A percentile compares a stretch with the other conserved stretches of the same genome.
phyloP scores from a whole-genome alignment of 352 stramenopile genomes.

The Aphanomyces euteiches region DNA sequence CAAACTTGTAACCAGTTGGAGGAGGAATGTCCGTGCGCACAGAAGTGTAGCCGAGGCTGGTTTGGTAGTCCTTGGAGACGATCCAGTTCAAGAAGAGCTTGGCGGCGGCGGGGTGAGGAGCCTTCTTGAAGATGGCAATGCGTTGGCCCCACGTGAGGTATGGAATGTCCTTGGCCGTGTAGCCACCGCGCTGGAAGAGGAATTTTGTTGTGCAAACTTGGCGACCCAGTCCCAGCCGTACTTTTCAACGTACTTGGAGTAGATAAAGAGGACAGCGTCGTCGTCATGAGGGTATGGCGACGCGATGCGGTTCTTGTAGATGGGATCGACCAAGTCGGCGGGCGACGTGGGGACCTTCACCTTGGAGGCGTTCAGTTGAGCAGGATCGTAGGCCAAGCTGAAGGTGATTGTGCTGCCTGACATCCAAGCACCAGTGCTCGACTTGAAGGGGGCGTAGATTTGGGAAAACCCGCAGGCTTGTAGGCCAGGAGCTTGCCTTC shows the following conservation, averaged over 20 bases:
- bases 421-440: slow-evolving; percentile 38
- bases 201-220: slow-evolving; percentile 42
- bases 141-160: slow-evolving; percentile 50
- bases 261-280: slow-evolving; percentile 50
- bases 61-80: slow-evolving; percentile 40
- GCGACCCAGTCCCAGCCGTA: slow-evolving; percentile 53
- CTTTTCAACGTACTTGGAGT: slow-evolving; percentile 44
- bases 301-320: slow-evolving; percentile 42
- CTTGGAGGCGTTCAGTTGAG: slow-evolving; percentile 19
- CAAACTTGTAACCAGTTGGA: slow-evolving; percentile 13
- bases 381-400: slow-evolving; percentile 44
- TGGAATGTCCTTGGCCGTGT: slow-evolving; percentile 35
- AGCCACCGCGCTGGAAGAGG: not conserved
- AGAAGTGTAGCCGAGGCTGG: slow-evolving; percentile 34
- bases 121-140: slow-evolving; percentile 22
- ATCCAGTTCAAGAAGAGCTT: slow-evolving; percentile 63
- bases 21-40: slow-evolving; percentile 40
- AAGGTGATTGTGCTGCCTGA: slow-evolving; percentile 45
- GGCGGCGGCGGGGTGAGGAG: slow-evolving; percentile 36
- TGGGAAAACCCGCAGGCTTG: slow-evolving; percentile 52
- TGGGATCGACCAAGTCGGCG: slow-evolving; percentile 38
- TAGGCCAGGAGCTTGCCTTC: slow-evolving; percentile 49
- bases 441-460: slow-evolving; percentile 48
- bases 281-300: slow-evolving; percentile 52
- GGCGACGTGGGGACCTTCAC: slow-evolving; percentile 31